A percentile compares a stretch with the other conserved stretches of the same genome.
These are phyloP conservation scores for Angophora floribunda DNA, from an alignment of 345 rosid genomes.

Conservation along the genomic window DNA sequence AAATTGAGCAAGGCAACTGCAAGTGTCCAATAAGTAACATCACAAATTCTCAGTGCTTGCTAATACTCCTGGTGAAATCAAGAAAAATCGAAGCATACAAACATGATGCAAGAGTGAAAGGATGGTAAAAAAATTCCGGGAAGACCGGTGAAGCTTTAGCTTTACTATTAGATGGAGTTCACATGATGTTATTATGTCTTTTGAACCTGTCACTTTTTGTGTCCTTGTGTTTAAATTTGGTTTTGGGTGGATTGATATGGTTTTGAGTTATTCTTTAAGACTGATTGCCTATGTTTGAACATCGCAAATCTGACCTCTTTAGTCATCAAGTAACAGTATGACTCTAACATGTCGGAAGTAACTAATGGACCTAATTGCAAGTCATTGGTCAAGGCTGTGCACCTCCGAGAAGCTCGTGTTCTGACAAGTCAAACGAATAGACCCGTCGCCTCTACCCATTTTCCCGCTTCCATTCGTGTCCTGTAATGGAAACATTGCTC, in stretches of 20 bases:
- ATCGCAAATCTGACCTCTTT: neutral
- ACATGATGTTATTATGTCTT: neutral
- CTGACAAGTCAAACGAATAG: neutral
- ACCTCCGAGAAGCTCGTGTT: neutral
- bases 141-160: neutral
- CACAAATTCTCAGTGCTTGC: neutral
- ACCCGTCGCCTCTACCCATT: neutral
- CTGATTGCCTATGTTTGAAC: neutral
- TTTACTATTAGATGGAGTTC: neutral
- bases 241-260: neutral
- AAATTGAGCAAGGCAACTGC: neutral
- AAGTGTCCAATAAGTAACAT: neutral
- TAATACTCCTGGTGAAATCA: neutral
- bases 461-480: neutral
- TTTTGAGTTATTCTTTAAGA: neutral
- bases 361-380: neutral
- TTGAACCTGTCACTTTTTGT: neutral
- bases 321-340: neutral
- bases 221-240: neutral
- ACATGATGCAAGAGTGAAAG: neutral
- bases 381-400: neutral
- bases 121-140: neutral
- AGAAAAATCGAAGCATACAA: neutral
- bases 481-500: neutral
- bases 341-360: neutral